phyloP scores from a whole-genome alignment of 2,329 filamentous ascomycete genomes.

The Penicillium freii region DNA sequence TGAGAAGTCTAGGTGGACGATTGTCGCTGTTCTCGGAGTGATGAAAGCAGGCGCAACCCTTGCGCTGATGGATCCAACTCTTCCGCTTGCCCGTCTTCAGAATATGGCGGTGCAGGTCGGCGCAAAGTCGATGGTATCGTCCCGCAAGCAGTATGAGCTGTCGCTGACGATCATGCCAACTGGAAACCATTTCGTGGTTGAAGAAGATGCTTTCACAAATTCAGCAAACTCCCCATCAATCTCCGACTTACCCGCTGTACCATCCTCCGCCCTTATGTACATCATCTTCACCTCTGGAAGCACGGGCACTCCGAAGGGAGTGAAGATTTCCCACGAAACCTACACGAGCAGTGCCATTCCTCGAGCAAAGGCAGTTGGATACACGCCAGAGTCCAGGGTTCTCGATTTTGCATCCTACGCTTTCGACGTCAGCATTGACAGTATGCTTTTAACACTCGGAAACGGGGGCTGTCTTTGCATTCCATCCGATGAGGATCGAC shows the following conservation, averaged over 20 bases:
- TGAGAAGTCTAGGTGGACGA: conserved; percentile 36
- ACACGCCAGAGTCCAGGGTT: conserved; percentile 55
- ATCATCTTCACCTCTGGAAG: conserved; percentile 61
- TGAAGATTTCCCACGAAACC: conserved; percentile 61
- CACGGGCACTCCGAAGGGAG: conserved; percentile 54
- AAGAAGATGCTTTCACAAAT: conserved; percentile 23
- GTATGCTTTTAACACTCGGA: conserved; percentile 55
- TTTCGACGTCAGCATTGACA: conserved; percentile 54
- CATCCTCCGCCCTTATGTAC: conserved; percentile 50
- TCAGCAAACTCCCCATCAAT: conserved; percentile 9
- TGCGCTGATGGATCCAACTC: conserved; percentile 34
- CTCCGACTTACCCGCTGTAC: conserved; percentile 23
- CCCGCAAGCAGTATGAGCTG: conserved; percentile 30
- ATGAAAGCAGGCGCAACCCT: conserved; percentile 36
- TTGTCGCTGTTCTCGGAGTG: conserved; percentile 33
- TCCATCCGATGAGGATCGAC: conserved; percentile 50
- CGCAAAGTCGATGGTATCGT: conserved; percentile 32
- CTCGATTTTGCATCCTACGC: conserved; percentile 59
- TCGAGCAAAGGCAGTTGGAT: conserved; percentile 53
- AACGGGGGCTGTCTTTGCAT: conserved; percentile 61
- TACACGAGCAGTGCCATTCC: conserved; percentile 57
- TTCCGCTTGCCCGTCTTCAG: conserved; percentile 35
- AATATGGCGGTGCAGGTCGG: conserved; percentile 33
- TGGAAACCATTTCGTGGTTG: conserved; percentile 29
- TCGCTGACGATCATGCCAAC: conserved; percentile 33